phyloP scores from a whole-genome alignment of 2,329 filamentous ascomycete genomes.

The Ramularia collo-cygni region DNA sequence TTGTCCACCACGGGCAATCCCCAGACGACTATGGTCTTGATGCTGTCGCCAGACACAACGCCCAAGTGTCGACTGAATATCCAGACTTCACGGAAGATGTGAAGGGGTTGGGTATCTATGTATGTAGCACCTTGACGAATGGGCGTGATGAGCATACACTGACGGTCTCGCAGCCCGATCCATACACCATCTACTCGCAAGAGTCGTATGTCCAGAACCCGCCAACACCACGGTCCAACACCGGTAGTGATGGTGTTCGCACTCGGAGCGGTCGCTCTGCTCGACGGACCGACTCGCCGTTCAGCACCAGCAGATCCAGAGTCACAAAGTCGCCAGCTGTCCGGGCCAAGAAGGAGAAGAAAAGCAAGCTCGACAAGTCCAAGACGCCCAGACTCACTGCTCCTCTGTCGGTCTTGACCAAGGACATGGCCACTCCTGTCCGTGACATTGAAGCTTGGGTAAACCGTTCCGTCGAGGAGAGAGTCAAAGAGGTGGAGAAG shows the following conservation, averaged over 20 bases:
- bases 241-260: constrained; percentile 33
- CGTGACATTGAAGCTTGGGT: constrained; percentile 78
- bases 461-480: constrained; percentile 58
- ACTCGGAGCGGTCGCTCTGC: constrained; percentile 36
- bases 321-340: constrained; percentile 28
- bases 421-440: constrained; percentile 56
- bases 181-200: constrained; percentile 20
- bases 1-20: constrained; percentile 19
- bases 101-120: constrained; percentile 28
- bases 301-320: constrained; percentile 27
- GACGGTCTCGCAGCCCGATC: constrained; percentile 16
- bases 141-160: constrained; percentile 1
- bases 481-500: constrained; percentile 61
- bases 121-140: constrained; percentile 13
- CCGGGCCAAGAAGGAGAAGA: constrained; percentile 39
- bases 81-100: constrained; percentile 27
- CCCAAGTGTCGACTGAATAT: constrained; percentile 27
- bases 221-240: constrained; percentile 40
- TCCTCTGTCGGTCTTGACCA: constrained; percentile 66
- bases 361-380: constrained; percentile 38
- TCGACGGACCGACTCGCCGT: constrained; percentile 30
- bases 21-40: constrained; percentile 32
- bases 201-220: constrained; percentile 29
- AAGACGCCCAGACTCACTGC: constrained; percentile 52
- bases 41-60: constrained; percentile 39